phyloP scores from a whole-genome alignment of 768 basidiomycete genomes.

The Gelatoporia subvermispora region DNA sequence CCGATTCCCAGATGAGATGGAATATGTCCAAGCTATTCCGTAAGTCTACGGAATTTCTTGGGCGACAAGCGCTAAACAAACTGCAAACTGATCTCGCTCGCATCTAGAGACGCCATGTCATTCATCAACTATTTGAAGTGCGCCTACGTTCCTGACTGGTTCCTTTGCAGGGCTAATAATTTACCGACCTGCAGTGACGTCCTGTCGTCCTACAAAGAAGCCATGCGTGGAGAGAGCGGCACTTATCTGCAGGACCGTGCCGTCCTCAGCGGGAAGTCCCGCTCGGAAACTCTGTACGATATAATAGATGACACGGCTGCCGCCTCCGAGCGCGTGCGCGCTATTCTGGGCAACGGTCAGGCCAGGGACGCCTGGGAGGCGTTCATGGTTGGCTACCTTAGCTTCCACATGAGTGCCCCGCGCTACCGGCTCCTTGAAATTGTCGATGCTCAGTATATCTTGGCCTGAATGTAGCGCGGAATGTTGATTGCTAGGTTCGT shows the following conservation, averaged over 20 bases:
- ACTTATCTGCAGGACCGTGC: not conserved
- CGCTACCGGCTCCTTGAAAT: slow-evolving; percentile 3
- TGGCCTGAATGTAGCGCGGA: not conserved
- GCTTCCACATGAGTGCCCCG: slow-evolving; percentile 1
- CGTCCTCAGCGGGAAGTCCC: not conserved
- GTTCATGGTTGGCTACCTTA: not conserved
- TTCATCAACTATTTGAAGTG: too few relatives aligned
- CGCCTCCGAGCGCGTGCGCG: not conserved
- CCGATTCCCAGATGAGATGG: not conserved
- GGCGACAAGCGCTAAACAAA: too few relatives aligned
- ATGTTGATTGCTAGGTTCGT: too few relatives aligned
- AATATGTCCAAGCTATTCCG: slow-evolving; percentile 1
- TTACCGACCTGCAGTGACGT: not conserved
- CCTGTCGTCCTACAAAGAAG: slow-evolving; percentile 1
- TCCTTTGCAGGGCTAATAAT: too few relatives aligned
- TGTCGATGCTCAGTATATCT: slow-evolving; percentile 2
- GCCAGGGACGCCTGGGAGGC: not conserved
- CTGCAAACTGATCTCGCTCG: too few relatives aligned
- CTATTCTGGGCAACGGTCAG: not conserved
- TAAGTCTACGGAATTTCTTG: not conserved
- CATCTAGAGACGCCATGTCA: too few relatives aligned
- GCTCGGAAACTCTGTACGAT: not conserved
- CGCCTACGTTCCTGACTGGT: too few relatives aligned
- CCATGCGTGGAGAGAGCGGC: not conserved
- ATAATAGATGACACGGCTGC: not conserved